Evolutionary conservation across 768 basidiomycete genomes (phyloP).

Genomic region (Tubosaeta sp.): DNA sequence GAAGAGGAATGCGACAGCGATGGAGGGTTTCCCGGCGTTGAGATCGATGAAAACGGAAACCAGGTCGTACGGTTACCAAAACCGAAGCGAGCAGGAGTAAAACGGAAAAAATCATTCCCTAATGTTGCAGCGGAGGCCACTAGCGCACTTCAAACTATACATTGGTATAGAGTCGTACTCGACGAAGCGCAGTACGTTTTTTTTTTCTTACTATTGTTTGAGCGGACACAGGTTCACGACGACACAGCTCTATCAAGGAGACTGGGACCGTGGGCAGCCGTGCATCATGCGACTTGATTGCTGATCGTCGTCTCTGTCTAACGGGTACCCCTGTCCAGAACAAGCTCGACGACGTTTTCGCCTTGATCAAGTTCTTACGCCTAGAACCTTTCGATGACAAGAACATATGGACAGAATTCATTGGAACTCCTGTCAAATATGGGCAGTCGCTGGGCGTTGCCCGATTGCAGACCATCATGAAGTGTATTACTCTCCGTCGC

Average conservation of each 20-base stretch:
- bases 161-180: conserved; percentile 94
- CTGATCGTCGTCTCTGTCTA: conserved; percentile 88
- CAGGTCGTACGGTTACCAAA: conserved; percentile 55
- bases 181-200: conserved; percentile 93
- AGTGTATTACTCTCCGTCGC: conserved; percentile 90
- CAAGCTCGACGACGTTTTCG: conserved; percentile 97
- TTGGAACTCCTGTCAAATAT: conserved; percentile 89
- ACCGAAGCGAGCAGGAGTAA: conserved; percentile 62
- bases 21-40: conserved; percentile 57
- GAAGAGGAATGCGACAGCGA: conserved; percentile 66
- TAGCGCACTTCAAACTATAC: conserved; percentile 87
- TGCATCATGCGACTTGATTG: conserved; percentile 91
- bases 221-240: neutral
- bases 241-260: conserved; percentile 89
- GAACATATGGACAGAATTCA: conserved; percentile 86
- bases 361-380: conserved; percentile 93
- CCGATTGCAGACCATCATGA: conserved; percentile 96
- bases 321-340: conserved; percentile 99
- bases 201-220: neutral
- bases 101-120: conserved; percentile 55
- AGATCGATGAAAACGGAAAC: conserved; percentile 67
- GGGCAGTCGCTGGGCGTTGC: conserved; percentile 86
- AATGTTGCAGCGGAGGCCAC: conserved; percentile 44
- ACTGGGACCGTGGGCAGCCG: conserved; percentile 90
- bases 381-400: conserved; percentile 92